phyloP scores from a whole-genome alignment of 2,329 filamentous ascomycete genomes.

The Colletotrichum neosansevieriae region DNA sequence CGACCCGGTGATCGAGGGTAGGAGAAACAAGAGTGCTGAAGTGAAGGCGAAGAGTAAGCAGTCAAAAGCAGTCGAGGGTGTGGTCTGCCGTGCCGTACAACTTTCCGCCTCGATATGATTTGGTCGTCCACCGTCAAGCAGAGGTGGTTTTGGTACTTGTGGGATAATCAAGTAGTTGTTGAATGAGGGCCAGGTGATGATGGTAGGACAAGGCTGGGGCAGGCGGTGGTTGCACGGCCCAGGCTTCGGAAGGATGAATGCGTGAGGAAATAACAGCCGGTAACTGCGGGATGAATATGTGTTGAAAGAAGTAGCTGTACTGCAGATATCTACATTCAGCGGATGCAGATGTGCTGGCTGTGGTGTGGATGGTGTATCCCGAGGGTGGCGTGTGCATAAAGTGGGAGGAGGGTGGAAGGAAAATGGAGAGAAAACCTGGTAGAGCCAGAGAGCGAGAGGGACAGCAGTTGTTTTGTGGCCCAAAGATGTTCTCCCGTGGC shows the following conservation, averaged over 20 bases:
- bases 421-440: not conserved
- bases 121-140: not conserved
- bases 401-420: constrained; percentile 15
- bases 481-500: not conserved
- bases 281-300: constrained; percentile 5
- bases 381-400: constrained; percentile 27
- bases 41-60: not conserved
- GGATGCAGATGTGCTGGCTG: constrained; percentile 9
- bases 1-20: not conserved
- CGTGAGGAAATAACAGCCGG: constrained; percentile 14
- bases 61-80: not conserved
- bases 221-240: constrained; percentile 16
- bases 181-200: constrained; percentile 7
- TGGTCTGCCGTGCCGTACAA: not conserved
- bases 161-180: constrained; percentile 25
- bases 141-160: constrained; percentile 29
- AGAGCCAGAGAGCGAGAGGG: not conserved
- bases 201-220: constrained; percentile 11
- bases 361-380: constrained; percentile 2
- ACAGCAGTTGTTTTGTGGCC: not conserved
- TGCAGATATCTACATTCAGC: constrained; percentile 37
- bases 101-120: not conserved
- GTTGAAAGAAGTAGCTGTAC: constrained; percentile 29
- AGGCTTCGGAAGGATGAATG: constrained; percentile 15
- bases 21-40: not conserved